Conservation (phyloP, 2,329 filamentous ascomycete genomes). For the Beauveria sp. region DNA sequence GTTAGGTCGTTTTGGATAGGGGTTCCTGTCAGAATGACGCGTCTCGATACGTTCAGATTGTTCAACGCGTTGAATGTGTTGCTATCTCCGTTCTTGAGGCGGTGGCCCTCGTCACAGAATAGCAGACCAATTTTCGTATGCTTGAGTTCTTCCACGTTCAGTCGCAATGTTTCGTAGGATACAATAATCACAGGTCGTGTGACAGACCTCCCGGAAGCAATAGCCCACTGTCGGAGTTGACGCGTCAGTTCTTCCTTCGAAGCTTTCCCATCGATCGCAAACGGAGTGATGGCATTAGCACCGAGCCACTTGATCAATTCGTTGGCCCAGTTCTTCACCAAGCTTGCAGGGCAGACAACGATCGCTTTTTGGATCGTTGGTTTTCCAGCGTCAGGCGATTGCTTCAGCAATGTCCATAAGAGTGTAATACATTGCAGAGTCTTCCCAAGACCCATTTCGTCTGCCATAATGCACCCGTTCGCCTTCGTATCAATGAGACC, state of each 20-base stretch:
- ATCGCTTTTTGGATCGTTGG: slow-evolving; percentile 92
- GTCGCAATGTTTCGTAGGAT: slow-evolving; percentile 88
- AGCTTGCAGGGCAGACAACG: slow-evolving; percentile 90
- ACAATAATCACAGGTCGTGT: slow-evolving; percentile 93
- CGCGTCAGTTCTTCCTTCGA: slow-evolving; percentile 86
- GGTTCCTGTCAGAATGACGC: slow-evolving; percentile 92
- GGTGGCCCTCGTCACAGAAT: slow-evolving; percentile 93
- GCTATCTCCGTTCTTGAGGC: slow-evolving; percentile 92
- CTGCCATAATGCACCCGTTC: slow-evolving; percentile 98
- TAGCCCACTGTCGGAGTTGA: slow-evolving; percentile 91
- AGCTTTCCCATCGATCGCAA: slow-evolving; percentile 94
- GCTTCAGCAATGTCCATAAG: slow-evolving; percentile 94
- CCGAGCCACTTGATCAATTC: slow-evolving; percentile 96
- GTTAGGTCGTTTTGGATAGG: slow-evolving; percentile 98
- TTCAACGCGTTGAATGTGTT: slow-evolving; percentile 92
- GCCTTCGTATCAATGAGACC: slow-evolving; percentile 92
- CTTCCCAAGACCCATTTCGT: slow-evolving; percentile 97
- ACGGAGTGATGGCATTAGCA: slow-evolving; percentile 80
- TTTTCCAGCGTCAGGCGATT: slow-evolving; percentile 92
- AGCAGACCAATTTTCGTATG: slow-evolving; percentile 86
- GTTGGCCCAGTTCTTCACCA: slow-evolving; percentile 97
- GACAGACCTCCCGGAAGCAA: slow-evolving; percentile 79
- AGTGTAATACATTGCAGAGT: slow-evolving; percentile 94
- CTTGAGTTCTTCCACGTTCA: slow-evolving; percentile 85
- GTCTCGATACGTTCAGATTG: slow-evolving; percentile 77